Base-by-base conservation (phyloP, 352 stramenopile genomes). In the Phytophthora podocarpi region DNA sequence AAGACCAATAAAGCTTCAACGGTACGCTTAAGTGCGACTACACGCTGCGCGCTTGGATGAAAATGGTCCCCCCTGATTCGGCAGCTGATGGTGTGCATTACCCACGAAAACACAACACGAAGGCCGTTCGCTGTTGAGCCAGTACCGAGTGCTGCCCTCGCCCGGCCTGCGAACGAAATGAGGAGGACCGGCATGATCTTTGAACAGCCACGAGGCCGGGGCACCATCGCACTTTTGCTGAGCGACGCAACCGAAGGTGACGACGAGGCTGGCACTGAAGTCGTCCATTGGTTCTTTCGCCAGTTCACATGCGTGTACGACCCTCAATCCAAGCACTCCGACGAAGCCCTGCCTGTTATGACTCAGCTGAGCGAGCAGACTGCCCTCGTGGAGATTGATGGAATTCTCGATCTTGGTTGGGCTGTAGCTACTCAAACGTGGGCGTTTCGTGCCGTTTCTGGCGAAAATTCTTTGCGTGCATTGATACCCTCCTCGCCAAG, bases 1-100 rank as follows among this genome's bases (percentile, higher is more conserved):
- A 69, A 48, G 2, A 46, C 21, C 9, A 46, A 46, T 21, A 76
- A 15, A 64, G 59, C 20, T 76, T 72, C 18, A 76, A 72, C 43
- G 27, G 12, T 5, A 24, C 18, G 7, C 37, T 68, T 9, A 76
- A 76, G 43, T 42, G 49, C 16, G 53, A 70, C 8, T 76, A 72
- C 45, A 63, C 63, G 13, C 10, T 70, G n/a, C 45, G 42, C 2
- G 6, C n/a, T 1, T 15, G 42, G 1, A 40, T 62, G 32, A 49
- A 39, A 16, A 41, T 55, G 23, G 42, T 41, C 18, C 41, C 42
- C 8, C 32, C n/a, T 62, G 2, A 16, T 62, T 7, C 11, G 31
- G 5, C 31, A 62, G 26, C 35, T 40, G 8, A 48, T 20, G 35
- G 31, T 36, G 3, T 55, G 53, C 32, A 55, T 16, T 26, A 15